Percentiles rank a stretch among this genome's conserved stretches.
phyloP scores from a whole-genome alignment of 2,329 filamentous ascomycete species.

The Penicillium sp. region DNA sequence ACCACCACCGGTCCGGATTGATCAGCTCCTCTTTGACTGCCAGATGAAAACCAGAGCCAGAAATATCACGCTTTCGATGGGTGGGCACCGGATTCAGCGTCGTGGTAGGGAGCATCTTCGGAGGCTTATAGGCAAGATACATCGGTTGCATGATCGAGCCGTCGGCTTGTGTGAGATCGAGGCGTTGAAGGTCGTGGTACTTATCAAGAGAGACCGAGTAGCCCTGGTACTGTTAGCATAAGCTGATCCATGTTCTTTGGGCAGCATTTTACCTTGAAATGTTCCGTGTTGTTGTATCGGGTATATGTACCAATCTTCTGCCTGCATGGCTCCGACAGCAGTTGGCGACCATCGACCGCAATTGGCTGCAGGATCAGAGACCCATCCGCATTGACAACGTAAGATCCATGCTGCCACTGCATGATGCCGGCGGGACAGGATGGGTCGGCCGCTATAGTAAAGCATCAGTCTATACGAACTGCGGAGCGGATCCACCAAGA shows the following conservation, averaged over 20 bases:
- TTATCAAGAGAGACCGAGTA: slow-evolving; percentile 52
- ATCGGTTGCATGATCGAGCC: slow-evolving; percentile 65
- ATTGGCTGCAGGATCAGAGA: slow-evolving; percentile 61
- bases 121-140: slow-evolving; percentile 62
- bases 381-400: slow-evolving; percentile 55
- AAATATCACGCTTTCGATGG: slow-evolving; percentile 26
- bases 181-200: slow-evolving; percentile 60
- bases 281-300: slow-evolving; percentile 64
- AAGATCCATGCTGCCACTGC: slow-evolving; percentile 71
- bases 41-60: slow-evolving; percentile 17
- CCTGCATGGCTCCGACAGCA: slow-evolving; percentile 64
- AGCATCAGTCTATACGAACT: slow-evolving; percentile 4
- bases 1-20: slow-evolving; percentile 47
- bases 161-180: slow-evolving; percentile 63
- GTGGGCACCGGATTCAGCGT: slow-evolving; percentile 59
- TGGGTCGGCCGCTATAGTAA: slow-evolving; percentile 54
- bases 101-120: slow-evolving; percentile 66
- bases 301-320: slow-evolving; percentile 57
- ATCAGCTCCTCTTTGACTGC: slow-evolving; percentile 34
- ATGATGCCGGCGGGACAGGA: slow-evolving; percentile 63
- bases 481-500: slow-evolving; percentile 19
- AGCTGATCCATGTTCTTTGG: not conserved
- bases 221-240: slow-evolving; percentile 29
- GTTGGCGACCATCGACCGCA: slow-evolving; percentile 63
- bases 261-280: slow-evolving; percentile 57